Evolutionary conservation across 2,329 filamentous ascomycete species (phyloP).

Genomic region (Trichoderma sp.): DNA sequence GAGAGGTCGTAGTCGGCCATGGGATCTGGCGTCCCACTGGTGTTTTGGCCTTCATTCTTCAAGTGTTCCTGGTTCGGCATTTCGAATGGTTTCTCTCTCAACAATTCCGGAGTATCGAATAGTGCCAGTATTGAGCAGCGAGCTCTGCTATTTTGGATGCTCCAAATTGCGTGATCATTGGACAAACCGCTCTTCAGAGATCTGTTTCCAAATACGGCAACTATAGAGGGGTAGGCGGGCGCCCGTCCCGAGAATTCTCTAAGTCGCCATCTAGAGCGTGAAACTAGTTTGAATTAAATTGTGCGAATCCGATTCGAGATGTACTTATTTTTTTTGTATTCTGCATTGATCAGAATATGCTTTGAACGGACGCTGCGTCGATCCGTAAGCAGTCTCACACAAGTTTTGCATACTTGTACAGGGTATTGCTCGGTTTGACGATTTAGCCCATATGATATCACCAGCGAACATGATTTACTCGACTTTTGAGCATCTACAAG

Average conservation of each 20-base stretch:
- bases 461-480: not conserved
- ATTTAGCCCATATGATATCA: not conserved
- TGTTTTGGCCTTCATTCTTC: not conserved
- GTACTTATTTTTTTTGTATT: not conserved
- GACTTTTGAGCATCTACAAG: not conserved
- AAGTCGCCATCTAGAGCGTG: not conserved
- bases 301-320: not conserved
- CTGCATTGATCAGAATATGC: not conserved
- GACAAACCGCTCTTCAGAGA: not conserved
- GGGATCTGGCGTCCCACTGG: not conserved
- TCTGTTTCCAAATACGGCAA: not conserved
- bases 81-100: rapidly evolving
- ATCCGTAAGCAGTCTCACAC: not conserved
- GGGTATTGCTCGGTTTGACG: not conserved
- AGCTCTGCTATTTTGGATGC: not conserved
- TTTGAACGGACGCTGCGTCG: not conserved
- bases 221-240: not conserved
- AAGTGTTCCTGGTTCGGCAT: not conserved
- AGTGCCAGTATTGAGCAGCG: not conserved
- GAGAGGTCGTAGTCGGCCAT: slow-evolving; percentile 62
- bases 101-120: rapidly evolving
- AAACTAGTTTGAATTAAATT: too few relatives aligned
- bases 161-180: slow-evolving; percentile 4
- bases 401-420: not conserved
- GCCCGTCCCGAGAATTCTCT: not conserved